Percentiles rank a stretch among this genome's conserved stretches.
These are phyloP conservation scores for Aureobasidium namibiae DNA, from an alignment of 2,329 filamentous ascomycete genomes.

Conservation along the genomic window DNA sequence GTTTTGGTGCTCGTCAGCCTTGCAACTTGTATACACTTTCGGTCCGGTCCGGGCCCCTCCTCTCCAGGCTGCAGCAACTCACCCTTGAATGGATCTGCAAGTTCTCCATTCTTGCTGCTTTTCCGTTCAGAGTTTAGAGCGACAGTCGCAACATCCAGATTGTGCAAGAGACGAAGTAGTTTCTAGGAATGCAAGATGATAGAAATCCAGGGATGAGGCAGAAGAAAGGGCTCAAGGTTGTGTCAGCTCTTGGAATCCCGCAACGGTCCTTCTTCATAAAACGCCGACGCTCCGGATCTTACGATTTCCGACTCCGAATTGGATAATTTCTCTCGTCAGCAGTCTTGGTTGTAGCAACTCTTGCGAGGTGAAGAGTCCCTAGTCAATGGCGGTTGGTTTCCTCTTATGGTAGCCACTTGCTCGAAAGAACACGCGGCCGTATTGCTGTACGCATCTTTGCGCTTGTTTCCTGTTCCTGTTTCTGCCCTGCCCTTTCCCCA, in stretches of 20 bases:
- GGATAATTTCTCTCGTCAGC: neutral
- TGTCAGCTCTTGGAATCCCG: neutral
- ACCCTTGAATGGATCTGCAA: constrained; percentile 14
- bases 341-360: neutral
- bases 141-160: neutral
- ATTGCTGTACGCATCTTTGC: neutral
- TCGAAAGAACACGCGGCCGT: neutral
- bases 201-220: neutral
- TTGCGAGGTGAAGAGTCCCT: neutral
- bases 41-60: constrained; percentile 3
- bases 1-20: neutral
- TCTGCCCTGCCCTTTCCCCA: neutral
- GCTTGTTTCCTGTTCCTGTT: neutral
- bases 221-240: neutral
- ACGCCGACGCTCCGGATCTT: constrained; percentile 5
- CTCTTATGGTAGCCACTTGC: neutral
- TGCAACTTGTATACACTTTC: neutral
- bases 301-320: neutral
- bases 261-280: neutral
- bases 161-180: neutral
- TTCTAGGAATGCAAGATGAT: neutral
- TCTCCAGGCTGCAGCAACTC: neutral
- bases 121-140: neutral
- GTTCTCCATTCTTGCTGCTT: constrained; percentile 8
- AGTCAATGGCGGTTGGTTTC: neutral